Base-by-base conservation (phyloP, 2,329 filamentous ascomycete species). In the Pestalotiopsis sp. region DNA sequence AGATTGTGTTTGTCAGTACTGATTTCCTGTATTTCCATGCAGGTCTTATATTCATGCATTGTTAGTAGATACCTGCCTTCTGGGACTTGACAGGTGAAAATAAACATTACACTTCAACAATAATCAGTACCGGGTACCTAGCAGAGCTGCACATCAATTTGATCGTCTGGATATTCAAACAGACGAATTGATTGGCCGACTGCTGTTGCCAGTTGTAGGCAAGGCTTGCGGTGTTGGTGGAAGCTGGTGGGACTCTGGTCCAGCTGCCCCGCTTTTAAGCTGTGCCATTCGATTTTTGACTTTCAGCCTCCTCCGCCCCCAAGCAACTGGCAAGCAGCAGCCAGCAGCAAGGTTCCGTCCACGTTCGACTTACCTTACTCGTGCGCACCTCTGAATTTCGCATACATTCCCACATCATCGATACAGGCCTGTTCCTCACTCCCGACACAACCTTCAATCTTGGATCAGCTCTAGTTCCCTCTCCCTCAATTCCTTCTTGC, bases 391-490 rank as follows among this genome's bases (percentile, higher is more conserved):
- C n/a, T 20, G 36, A 23, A 62, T 31, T 41, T 23, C 39, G 41
- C 59, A 41, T 39, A 17, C 31, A 64, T 64, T 64, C 61, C 61
- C 61, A 64, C 61, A 64, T 64, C 61, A 58, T 57, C 27, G 3
- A 65, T 65, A 55, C 64, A 38, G 64, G 45, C 17, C 49, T 13
- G 17, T 55, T 52, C 45, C 13, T 9, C 11, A 12, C 45, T 17
- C 64, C 57, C 64, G n/a, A 57, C 64, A 55, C 23, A 23, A 23
- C 36, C 27, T 14, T 57, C 64, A 25, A 61, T 63, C 25, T 67
- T 64, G 65, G 31, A 65, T 67, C 67, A 69, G 55, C 31, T 67
- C 70, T 45, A 39, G 65, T 72, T 69, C 62, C 52, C 67, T 69
- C 65, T 58, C 38, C 45, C 14, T 49, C 36, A 39, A n/a, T 38